Evolutionary conservation across 202 grass and related monocot genomes (phyloP).

Genomic region (Panicum virgatum): DNA sequence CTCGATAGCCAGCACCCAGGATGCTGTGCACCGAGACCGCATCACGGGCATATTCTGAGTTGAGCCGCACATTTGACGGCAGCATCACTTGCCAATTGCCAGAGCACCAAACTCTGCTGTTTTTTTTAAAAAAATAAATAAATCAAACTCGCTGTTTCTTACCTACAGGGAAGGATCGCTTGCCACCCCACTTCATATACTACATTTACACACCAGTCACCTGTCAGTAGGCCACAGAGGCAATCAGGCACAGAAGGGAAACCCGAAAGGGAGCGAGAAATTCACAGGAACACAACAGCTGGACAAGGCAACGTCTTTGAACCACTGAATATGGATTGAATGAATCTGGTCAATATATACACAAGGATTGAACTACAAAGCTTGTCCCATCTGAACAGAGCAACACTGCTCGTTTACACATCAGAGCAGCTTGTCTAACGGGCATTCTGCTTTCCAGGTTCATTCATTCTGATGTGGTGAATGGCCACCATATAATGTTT

Average conservation of each 20-base stretch:
- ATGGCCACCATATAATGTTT: constrained; percentile 29
- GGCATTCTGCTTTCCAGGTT: constrained; percentile 47
- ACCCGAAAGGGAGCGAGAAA: neutral
- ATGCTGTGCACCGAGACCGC: too few species aligned
- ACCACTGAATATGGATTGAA: constrained; percentile 50
- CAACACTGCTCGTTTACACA: constrained; percentile 43
- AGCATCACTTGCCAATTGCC: neutral
- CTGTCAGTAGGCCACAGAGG: neutral
- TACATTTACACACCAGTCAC: neutral
- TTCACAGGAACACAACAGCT: neutral
- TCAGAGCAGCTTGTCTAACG: constrained; percentile 35
- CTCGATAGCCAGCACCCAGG: too few species aligned
- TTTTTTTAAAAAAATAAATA: too few species aligned
- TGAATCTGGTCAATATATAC: constrained; percentile 52
- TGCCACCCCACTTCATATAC: neutral
- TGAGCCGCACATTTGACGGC: neutral
- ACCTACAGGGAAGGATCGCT: neutral
- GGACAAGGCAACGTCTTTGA: constrained; percentile 6
- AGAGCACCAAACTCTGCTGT: neutral
- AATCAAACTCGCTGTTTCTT: too few species aligned
- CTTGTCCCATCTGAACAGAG: constrained; percentile 35
- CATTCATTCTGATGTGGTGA: constrained; percentile 49
- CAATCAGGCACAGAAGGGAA: neutral
- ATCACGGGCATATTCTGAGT: too few species aligned
- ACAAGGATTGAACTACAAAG: constrained; percentile 40